Percentiles rank a stretch among this genome's conserved stretches.
Conservation (phyloP, 306 rosid genomes). For the Lathyrus tuberosus region DNA sequence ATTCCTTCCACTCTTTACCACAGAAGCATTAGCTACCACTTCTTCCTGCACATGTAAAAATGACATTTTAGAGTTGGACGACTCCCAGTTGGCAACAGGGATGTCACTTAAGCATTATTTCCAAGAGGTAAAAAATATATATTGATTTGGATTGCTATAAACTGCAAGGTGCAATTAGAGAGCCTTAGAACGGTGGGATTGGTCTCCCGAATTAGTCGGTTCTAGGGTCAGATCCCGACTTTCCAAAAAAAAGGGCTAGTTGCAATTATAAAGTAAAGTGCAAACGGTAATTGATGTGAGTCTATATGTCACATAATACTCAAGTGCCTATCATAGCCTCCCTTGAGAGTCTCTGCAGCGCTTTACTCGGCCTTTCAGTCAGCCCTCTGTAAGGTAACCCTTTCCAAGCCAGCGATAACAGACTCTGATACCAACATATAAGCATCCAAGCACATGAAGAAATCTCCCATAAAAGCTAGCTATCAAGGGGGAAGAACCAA, state of each 20-base stretch:
- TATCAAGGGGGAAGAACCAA: too few species aligned
- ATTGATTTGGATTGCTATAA: slow-evolving; percentile 1
- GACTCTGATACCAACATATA: not conserved
- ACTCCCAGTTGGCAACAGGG: slow-evolving; percentile 8
- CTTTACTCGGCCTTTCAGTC: not conserved
- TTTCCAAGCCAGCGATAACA: not conserved
- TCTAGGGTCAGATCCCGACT: too few species aligned
- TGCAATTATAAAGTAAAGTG: not conserved
- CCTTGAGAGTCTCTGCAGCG: not conserved
- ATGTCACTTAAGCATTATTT: not conserved
- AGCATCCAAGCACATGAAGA: not conserved
- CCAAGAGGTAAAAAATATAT: not conserved
- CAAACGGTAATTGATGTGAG: not conserved
- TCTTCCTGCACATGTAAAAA: slow-evolving; percentile 57
- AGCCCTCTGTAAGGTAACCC: not conserved
- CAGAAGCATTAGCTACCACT: slow-evolving; percentile 59
- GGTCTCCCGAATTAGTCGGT: too few species aligned
- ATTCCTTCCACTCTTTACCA: slow-evolving; percentile 78
- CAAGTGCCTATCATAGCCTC: not conserved
- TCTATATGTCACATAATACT: not conserved
- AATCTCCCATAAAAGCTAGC: not conserved
- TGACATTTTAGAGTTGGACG: not conserved
- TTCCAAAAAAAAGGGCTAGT: not conserved
- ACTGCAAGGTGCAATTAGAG: not conserved
- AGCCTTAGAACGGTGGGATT: too few species aligned